Base-by-base conservation (phyloP, 192 early-diverging fungal genomes). In the Entophlyctis luteolus region DNA sequence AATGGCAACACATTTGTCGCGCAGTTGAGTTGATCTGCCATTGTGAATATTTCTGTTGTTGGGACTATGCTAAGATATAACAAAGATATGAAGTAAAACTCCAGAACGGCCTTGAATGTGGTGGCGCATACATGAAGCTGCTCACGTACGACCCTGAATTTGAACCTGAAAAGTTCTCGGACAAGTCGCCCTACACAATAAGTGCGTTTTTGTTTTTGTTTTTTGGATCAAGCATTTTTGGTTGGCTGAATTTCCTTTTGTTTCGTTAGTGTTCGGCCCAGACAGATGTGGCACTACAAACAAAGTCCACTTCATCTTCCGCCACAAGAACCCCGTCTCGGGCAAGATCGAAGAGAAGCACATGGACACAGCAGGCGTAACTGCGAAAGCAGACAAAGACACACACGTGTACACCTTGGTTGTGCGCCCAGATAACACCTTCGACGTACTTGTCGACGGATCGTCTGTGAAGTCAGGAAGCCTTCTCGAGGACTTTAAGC, bases 231-330 rank as follows among this genome's bases (percentile, higher is more conserved):
- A 56, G 18, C 23, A 5, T 12, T 38, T 34, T 46, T 65, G 29
- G 12, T 42, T 22, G 18, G 33, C 10, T 27, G 25, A 3, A 29
- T 32, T 2, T 4, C 29, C 42, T 20, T n/a, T 16, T 3, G 29
- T 33, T 47, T 55, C 63, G 31, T 52, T 86, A 79, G 91, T 96
- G 93, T 96, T 96, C 78, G 94, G 94, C 35, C 96, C 96, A 35
- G 96, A 98, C 77, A 89, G 91, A 59, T 98, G 96, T 79, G 96
- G 94, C 37, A 60, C 83, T 47, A 89, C 87, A 75, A 91, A 89
- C 81, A 94, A 93, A 65, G 84, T 96, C 28, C 94, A 96, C 76
- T 88, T 96, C 48, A 96, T 96, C 71, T 92, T 91, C 84, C 82
- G 91, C 27, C 93, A 96, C 84, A 84, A 86, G 77, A 93, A 93